Base-by-base conservation (phyloP, 495 filamentous ascomycete species). In the Daldinia concentrica region DNA sequence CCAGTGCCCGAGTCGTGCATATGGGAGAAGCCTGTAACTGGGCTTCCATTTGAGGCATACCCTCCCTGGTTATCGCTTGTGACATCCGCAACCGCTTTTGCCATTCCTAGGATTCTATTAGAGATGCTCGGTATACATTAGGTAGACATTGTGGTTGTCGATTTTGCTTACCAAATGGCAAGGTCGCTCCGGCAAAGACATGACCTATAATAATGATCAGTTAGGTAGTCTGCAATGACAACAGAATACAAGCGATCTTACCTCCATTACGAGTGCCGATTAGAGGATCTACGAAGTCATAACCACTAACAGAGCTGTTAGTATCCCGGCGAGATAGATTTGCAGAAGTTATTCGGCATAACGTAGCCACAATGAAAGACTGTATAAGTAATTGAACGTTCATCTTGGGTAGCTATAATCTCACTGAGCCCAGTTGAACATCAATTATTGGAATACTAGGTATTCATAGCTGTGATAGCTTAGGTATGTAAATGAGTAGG, bases 1-100 rank as follows among this genome's bases (percentile, higher is more conserved):
- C 90, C 90, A 26, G 89, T 91, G 4, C 90, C 90, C 36, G 84
- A 87, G 70, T 91, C 90, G 76, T 92, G 90, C 81, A 88, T 86
- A 52, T 75, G 76, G 8, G 78, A 88, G 72, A 92, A 91, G 0
- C 90, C 90, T 0, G 84, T 86, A 36, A 91, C 84, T 12, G 80
- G 79, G 17, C 77, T 79, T 4, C 83, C 84, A 72, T 91, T 89
- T 15, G 83, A 85, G 7, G 90, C 85, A 69, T 90, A 92, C 1
- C 90, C 90, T 7, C 86, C 90, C 75, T 90, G 87, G 52, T 90
- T 90, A 61, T 92, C 87, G 6, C 82, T 81, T 22, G 79, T 75
- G 2, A 86, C 86, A 71, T 92, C 90, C 51, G 90, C 85, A 1
- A 90, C 88, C 0, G 90, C 89, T 75, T 92, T 92, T 52, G 88